Evolutionary conservation across 2,329 filamentous ascomycete genomes (phyloP).

Genomic region (Ceratocystis huliohia): DNA sequence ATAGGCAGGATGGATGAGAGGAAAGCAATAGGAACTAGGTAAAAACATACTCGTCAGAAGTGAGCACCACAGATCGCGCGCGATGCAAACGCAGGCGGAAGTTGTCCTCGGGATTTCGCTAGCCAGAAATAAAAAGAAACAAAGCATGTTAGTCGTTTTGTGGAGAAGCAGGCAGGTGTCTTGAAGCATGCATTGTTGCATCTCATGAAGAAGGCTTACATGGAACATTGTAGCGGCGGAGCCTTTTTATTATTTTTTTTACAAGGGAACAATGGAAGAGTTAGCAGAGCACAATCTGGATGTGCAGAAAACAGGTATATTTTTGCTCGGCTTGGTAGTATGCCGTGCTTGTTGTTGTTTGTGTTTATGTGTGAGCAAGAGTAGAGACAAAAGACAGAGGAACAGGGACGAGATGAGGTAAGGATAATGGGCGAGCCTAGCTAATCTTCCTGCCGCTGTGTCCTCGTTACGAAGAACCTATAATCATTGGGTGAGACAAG

Average conservation of each 20-base stretch:
- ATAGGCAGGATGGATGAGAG: not conserved
- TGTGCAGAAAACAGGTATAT: not conserved
- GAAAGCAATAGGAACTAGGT: not conserved
- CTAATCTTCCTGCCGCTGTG: too few species aligned
- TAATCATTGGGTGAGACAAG: not conserved
- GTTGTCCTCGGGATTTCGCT: slow-evolving; percentile 57
- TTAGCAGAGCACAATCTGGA: not conserved
- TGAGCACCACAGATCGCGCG: slow-evolving; percentile 70
- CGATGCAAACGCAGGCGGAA: slow-evolving; percentile 73
- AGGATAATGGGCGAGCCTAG: too few species aligned
- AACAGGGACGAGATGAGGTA: too few species aligned
- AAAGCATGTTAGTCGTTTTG: not conserved
- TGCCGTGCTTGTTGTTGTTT: too few species aligned
- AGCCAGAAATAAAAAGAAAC: slow-evolving; percentile 2
- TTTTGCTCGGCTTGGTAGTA: too few species aligned
- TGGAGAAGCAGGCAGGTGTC: not conserved
- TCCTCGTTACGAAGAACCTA: not conserved
- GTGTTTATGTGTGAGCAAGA: too few species aligned
- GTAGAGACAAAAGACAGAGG: too few species aligned
- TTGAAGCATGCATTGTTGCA: slow-evolving; percentile 17
- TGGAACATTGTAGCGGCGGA: slow-evolving; percentile 15
- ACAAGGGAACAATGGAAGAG: not conserved
- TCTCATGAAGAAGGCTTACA: slow-evolving; percentile 19
- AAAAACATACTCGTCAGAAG: slow-evolving; percentile 52
- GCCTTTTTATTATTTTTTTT: not conserved